These are phyloP conservation scores for Tagetes erecta DNA, from an alignment of 129 eudicot genomes.

Conservation along the genomic window DNA sequence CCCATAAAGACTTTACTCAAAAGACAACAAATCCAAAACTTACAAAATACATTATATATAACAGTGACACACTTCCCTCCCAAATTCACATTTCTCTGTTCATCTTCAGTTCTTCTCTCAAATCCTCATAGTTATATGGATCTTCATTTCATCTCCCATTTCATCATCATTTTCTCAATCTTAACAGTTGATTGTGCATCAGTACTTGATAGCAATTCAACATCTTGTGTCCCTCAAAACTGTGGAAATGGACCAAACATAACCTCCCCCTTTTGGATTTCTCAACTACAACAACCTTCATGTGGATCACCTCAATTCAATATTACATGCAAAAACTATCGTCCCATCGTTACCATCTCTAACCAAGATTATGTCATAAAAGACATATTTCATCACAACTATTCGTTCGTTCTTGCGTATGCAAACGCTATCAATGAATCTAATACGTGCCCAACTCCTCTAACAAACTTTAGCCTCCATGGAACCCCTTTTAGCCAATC, in stretches of 20 bases:
- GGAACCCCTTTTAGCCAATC: conserved; percentile 47
- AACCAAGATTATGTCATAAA: conserved; percentile 46
- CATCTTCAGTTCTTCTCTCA: conserved; percentile 5
- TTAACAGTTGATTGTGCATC: conserved; percentile 28
- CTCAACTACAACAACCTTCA: conserved; percentile 39
- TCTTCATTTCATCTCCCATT: conserved; percentile 24
- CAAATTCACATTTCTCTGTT: conserved; percentile 5
- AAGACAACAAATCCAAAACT: conserved; percentile 23
- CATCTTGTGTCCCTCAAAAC: conserved; percentile 40
- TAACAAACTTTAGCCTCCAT: conserved; percentile 43
- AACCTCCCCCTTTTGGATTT: conserved; percentile 60
- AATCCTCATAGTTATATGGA: conserved; percentile 25
- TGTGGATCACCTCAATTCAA: conserved; percentile 59
- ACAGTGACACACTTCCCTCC: conserved; percentile 27
- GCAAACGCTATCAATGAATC: conserved; percentile 30
- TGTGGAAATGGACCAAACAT: conserved; percentile 58
- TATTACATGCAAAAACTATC: conserved; percentile 45
- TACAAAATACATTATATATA: neutral
- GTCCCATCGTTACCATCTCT: conserved; percentile 40
- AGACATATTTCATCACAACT: conserved; percentile 44
- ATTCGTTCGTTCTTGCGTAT: conserved; percentile 37
- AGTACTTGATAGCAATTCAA: conserved; percentile 20
- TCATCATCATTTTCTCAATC: conserved; percentile 26
- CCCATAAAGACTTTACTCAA: conserved; percentile 25
- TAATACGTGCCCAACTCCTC: conserved; percentile 52